These are phyloP conservation scores for Trichoderma arundinaceum DNA, from an alignment of 2,329 filamentous ascomycete genomes.

Conservation along the genomic window DNA sequence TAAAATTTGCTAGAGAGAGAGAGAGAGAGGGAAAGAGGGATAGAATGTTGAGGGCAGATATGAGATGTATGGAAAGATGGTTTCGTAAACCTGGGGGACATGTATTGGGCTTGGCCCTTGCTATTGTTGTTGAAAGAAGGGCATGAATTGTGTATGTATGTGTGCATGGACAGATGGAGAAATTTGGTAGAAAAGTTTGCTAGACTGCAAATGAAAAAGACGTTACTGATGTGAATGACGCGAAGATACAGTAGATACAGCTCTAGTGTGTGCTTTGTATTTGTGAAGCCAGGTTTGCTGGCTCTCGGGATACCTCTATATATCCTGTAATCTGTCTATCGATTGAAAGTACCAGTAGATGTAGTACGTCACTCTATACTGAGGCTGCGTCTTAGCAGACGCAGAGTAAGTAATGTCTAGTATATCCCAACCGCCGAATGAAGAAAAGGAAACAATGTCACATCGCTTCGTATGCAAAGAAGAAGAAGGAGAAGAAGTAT, in stretches of 20 bases:
- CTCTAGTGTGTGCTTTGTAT: background rate
- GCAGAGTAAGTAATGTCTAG: background rate
- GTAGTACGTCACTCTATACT: too few relatives aligned
- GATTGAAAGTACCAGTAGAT: background rate
- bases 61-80: background rate
- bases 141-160: slow-evolving; percentile 22
- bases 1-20: background rate
- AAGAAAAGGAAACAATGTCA: slow-evolving; percentile 1
- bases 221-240: background rate
- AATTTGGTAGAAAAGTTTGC: background rate
- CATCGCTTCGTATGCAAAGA: slow-evolving; percentile 5
- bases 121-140: background rate
- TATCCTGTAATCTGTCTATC: slow-evolving; percentile 5
- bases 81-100: background rate
- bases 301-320: background rate
- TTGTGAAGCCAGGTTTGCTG: background rate
- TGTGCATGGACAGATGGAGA: slow-evolving; percentile 10
- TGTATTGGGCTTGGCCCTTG: background rate
- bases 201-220: background rate
- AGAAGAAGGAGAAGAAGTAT: background rate
- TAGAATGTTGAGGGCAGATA: background rate
- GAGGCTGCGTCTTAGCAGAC: too few relatives aligned
- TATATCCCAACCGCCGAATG: background rate
- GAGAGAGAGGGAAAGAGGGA: background rate
- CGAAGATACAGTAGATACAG: background rate